Conservation (phyloP, 2,329 filamentous ascomycete genomes). For the Fusarium sp. region DNA sequence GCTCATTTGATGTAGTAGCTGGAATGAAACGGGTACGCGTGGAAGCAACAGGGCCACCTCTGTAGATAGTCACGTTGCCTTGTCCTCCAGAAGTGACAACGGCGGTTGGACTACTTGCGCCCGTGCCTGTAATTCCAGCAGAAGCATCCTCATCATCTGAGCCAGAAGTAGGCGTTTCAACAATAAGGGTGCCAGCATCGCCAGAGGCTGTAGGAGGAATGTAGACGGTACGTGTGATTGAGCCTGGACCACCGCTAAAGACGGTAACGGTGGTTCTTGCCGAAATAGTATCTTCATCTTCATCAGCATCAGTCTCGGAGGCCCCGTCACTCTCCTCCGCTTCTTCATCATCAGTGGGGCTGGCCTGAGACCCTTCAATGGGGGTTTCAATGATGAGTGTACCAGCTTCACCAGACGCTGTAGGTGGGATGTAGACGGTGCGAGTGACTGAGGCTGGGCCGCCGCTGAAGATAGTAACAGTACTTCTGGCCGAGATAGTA, state of each 20-base stretch:
- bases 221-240: constrained; percentile 10
- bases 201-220: not conserved
- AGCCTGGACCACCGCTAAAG: constrained; percentile 5
- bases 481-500: not conserved
- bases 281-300: not conserved
- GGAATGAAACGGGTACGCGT: constrained; percentile 8
- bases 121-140: not conserved
- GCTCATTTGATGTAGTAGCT: constrained; percentile 2
- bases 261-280: constrained; percentile 1
- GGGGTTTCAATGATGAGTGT: constrained; percentile 4
- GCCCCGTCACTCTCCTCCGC: rapidly evolving
- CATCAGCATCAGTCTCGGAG: not conserved
- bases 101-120: not conserved
- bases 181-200: constrained; percentile 10
- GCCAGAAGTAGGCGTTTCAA: constrained; percentile 7
- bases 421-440: not conserved
- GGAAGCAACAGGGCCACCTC: not conserved
- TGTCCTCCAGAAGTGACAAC: not conserved
- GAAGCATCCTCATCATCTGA: not conserved
- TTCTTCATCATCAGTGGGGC: not conserved
- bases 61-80: constrained; percentile 24
- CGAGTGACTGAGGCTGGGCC: not conserved
- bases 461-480: not conserved
- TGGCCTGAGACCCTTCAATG: not conserved
- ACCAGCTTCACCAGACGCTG: not conserved